Evolutionary conservation across 2,329 filamentous ascomycete genomes (phyloP).

Genomic region (Thyridium curvatum): DNA sequence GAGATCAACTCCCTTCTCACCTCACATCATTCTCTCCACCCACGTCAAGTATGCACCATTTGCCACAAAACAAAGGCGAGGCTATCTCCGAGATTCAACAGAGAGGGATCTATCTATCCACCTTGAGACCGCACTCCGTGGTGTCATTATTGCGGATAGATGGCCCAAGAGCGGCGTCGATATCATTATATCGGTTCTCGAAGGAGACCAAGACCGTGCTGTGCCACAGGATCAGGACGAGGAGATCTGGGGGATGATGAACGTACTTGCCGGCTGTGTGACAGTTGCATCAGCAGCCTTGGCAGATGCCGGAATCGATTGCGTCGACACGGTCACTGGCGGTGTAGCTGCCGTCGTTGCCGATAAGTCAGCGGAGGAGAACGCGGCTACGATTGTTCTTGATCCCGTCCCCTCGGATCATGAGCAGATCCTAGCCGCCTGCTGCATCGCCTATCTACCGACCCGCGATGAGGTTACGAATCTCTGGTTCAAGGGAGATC

Average conservation of each 20-base stretch:
- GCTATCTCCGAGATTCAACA: slow-evolving; percentile 77
- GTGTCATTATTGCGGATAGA: slow-evolving; percentile 83
- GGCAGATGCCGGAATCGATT: slow-evolving; percentile 92
- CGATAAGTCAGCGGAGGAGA: slow-evolving; percentile 17
- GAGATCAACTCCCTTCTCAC: slow-evolving; percentile 83
- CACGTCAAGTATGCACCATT: slow-evolving; percentile 97
- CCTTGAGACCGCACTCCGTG: slow-evolving; percentile 82
- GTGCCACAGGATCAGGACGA: slow-evolving; percentile 40
- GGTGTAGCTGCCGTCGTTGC: slow-evolving; percentile 78
- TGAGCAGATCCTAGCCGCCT: slow-evolving; percentile 69
- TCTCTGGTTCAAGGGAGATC: slow-evolving; percentile 80
- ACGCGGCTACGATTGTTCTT: slow-evolving; percentile 50
- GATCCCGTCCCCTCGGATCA: slow-evolving; percentile 83
- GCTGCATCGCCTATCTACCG: slow-evolving; percentile 85
- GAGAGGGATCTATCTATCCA: slow-evolving; percentile 90
- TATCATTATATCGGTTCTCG: slow-evolving; percentile 84
- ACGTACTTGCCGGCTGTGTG: slow-evolving; percentile 83
- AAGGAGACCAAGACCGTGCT: slow-evolving; percentile 78
- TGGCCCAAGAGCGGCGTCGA: slow-evolving; percentile 99
- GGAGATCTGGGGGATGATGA: slow-evolving; percentile 83
- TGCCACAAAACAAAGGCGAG: slow-evolving; percentile 72
- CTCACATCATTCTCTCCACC: slow-evolving; percentile 84
- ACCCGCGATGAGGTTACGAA: slow-evolving; percentile 87
- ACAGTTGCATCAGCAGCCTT: slow-evolving; percentile 91
- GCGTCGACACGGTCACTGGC: slow-evolving; percentile 81